These are phyloP conservation scores for Didymella sp. DNA, from an alignment of 2,329 filamentous ascomycete genomes.

Conservation along the genomic window DNA sequence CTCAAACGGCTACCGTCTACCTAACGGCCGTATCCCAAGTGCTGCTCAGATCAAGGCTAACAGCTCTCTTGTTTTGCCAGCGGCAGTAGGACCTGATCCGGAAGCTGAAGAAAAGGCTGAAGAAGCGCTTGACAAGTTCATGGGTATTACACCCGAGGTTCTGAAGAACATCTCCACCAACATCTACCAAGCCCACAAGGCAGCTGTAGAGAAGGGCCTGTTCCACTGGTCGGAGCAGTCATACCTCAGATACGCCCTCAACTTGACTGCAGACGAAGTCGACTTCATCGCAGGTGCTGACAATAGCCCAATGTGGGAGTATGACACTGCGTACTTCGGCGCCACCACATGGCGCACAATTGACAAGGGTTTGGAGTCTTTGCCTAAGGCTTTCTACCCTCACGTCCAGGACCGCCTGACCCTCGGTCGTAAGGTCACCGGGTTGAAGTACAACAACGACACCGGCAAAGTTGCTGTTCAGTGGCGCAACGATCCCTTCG, in stretches of 20 bases:
- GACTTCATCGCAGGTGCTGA: slow-evolving; percentile 50
- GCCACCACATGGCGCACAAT: slow-evolving; percentile 70
- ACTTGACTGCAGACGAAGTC: slow-evolving; percentile 62
- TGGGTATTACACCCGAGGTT: slow-evolving; percentile 28
- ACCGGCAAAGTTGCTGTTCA: slow-evolving; percentile 64
- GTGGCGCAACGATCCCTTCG: slow-evolving; percentile 60
- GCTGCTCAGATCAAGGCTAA: slow-evolving; percentile 40
- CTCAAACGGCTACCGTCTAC: slow-evolving; percentile 44
- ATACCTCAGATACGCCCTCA: slow-evolving; percentile 67
- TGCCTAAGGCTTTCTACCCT: slow-evolving; percentile 69
- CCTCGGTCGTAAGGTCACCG: slow-evolving; percentile 64
- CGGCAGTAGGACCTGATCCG: slow-evolving; percentile 25
- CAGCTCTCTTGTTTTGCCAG: slow-evolving; percentile 29
- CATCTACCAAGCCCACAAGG: slow-evolving; percentile 62
- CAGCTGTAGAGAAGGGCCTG: slow-evolving; percentile 61
- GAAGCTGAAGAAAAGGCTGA: slow-evolving; percentile 29
- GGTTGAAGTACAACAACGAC: slow-evolving; percentile 60
- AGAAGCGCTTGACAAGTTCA: slow-evolving; percentile 30
- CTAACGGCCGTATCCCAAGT: slow-evolving; percentile 46
- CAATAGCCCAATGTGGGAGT: slow-evolving; percentile 59
- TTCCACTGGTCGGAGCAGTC: slow-evolving; percentile 71
- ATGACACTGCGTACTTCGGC: slow-evolving; percentile 63
- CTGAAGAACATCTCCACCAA: slow-evolving; percentile 55
- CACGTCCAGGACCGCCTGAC: slow-evolving; percentile 64
- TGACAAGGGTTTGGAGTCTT: slow-evolving; percentile 64